Conservation (phyloP, 2,329 filamentous ascomycete species). For the Cryphonectria radicalis region DNA sequence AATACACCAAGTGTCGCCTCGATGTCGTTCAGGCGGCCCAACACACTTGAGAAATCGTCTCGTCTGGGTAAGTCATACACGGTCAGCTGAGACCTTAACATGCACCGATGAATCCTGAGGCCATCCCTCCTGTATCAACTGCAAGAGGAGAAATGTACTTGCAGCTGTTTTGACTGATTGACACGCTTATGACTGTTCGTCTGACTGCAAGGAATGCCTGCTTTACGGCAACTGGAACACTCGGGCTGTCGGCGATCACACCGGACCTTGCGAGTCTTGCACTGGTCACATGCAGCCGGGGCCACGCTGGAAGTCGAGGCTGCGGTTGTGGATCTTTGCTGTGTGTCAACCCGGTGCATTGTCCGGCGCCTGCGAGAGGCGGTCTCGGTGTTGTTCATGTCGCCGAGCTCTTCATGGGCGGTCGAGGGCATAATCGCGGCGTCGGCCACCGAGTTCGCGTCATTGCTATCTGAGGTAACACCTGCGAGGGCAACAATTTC, state of each 20-base stretch:
- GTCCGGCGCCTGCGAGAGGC: not conserved
- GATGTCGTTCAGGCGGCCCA: not conserved
- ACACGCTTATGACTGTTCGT: not conserved
- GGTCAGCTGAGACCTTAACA: not conserved
- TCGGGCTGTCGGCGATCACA: too few species aligned
- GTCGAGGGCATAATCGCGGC: not conserved
- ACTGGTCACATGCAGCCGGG: not conserved
- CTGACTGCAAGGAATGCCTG: not conserved
- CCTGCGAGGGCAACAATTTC: too few species aligned
- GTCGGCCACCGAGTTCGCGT: not conserved
- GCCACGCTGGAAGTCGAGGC: not conserved
- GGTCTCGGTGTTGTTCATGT: not conserved
- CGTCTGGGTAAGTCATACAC: not conserved
- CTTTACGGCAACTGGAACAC: not conserved
- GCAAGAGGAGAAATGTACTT: not conserved
- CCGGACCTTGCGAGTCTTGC: too few species aligned
- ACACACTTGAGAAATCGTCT: not conserved
- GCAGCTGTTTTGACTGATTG: not conserved
- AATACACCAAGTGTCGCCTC: not conserved
- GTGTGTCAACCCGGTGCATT: not conserved
- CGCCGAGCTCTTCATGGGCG: not conserved
- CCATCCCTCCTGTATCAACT: too few species aligned
- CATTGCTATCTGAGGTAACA: not conserved
- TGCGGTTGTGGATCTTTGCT: not conserved
- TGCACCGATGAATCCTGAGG: too few species aligned